Evolutionary conservation across 164 flowering plant genomes (phyloP), one percentile per base, ranked within the genome.

Genomic region (Chimonanthus praecox): DNA sequence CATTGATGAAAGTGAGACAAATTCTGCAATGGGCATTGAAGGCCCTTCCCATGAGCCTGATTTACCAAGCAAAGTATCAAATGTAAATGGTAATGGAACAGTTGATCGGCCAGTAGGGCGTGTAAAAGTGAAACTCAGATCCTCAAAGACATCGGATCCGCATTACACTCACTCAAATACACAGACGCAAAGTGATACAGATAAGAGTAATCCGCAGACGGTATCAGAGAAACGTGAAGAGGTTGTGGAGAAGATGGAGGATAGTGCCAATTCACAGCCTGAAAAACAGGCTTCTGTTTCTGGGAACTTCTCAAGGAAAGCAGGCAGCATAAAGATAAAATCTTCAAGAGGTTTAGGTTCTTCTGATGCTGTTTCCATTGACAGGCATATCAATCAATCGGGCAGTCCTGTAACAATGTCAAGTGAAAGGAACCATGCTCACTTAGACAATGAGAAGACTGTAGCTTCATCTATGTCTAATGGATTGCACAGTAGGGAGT

Each of bases 101-200:
- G 67, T 70, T 72, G 84, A 82, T 45, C 85, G 80, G 74, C 81
- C 82, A 18, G 80, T 5, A 73, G 90, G 87, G 46, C 90, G 94
- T 54, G 95, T 96, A 46, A 94, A 87, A 79, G 97, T 96, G 48
- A 96, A 88, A 84, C 87, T 96, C 13, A 96, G 83, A 80, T 81
- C 93, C 58, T 78, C 90, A 43, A 91, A 86, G 76, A 33, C 64
- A 18, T 67, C 84, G 58, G 90, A 85, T 4, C 60, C 88, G 65
- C 87, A 79, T 49, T 77, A 49, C 49, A 61, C 83, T 64, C 78
- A 84, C 67, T 81, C 86, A 6, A 90, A 85, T 72, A 84, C 79
- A 4, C 88, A 78, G 33, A 74, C 85, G 16, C 90, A 81, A 45
- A 90, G 91, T 83, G 92, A 87, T 77, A 81, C 90, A 11, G 91